phyloP scores from a whole-genome alignment of 2,329 filamentous ascomycete species.

The Fusarium sp. region DNA sequence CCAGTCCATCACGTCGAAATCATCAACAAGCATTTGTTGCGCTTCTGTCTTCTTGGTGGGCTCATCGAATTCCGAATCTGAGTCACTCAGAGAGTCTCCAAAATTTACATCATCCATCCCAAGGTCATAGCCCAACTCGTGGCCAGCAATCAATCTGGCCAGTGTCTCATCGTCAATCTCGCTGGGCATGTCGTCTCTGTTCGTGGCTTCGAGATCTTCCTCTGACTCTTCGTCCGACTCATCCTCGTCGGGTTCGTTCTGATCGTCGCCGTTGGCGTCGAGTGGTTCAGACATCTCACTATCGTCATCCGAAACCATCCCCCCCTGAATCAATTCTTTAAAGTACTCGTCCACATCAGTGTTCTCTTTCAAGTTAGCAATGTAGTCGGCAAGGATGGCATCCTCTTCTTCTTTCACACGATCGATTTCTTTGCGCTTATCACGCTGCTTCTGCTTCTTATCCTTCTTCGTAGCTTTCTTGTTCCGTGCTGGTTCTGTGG shows the following conservation, averaged over 20 bases:
- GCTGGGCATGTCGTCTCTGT: conserved; percentile 27
- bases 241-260: conserved; percentile 61
- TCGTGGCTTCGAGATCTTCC: conserved; percentile 8
- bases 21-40: conserved; percentile 60
- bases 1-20: conserved; percentile 89
- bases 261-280: conserved; percentile 46
- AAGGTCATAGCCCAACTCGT: conserved; percentile 38
- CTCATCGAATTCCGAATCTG: conserved; percentile 24
- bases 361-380: conserved; percentile 71
- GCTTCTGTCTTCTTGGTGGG: conserved; percentile 55
- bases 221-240: conserved; percentile 25
- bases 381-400: conserved; percentile 74
- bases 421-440: conserved; percentile 32
- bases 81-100: conserved; percentile 31
- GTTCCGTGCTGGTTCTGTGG: neutral
- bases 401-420: conserved; percentile 59
- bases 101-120: conserved; percentile 34
- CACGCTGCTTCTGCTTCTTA: conserved; percentile 36
- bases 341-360: conserved; percentile 62
- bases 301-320: conserved; percentile 19
- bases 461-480: conserved; percentile 20
- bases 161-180: conserved; percentile 47
- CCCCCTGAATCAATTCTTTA: conserved; percentile 21
- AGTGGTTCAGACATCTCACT: conserved; percentile 57
- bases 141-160: conserved; percentile 43